A percentile compares a stretch with the other conserved stretches of the same genome.
phyloP scores from a whole-genome alignment of 306 rosid species.

The Rubus parviflorus region DNA sequence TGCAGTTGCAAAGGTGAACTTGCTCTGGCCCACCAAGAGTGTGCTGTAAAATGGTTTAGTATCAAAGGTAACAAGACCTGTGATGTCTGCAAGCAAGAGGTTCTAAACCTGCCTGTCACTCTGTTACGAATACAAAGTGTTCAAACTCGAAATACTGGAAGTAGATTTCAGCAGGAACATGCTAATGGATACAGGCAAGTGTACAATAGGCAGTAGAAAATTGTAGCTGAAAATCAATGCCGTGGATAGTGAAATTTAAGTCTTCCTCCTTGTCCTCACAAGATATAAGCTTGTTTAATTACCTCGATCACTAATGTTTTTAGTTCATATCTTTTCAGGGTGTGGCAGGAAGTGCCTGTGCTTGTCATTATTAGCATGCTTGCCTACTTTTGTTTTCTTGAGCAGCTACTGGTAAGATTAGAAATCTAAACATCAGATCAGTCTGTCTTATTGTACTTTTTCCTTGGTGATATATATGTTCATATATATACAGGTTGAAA shows the following conservation, averaged over 20 bases:
- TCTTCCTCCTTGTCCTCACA: neutral
- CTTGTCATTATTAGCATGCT: constrained; percentile 95
- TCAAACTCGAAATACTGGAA: constrained; percentile 47
- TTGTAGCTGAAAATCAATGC: neutral
- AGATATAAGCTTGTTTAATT: neutral
- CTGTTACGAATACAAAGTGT: constrained; percentile 70
- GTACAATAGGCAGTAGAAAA: neutral
- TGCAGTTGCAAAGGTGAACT: constrained; percentile 99
- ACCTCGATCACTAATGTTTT: constrained; percentile 11
- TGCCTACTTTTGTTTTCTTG: constrained; percentile 95
- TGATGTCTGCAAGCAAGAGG: constrained; percentile 94
- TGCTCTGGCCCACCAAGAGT: constrained; percentile 95
- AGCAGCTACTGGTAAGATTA: constrained; percentile 80
- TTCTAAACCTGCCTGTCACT: constrained; percentile 81
- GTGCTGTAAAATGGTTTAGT: constrained; percentile 94
- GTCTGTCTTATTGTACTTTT: constrained; percentile 21
- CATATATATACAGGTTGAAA: constrained; percentile 57
- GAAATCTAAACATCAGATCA: constrained; percentile 16
- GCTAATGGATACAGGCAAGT: constrained; percentile 75
- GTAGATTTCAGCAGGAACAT: constrained; percentile 48
- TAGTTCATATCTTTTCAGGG: constrained; percentile 46
- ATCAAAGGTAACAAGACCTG: constrained; percentile 94
- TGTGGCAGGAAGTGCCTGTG: constrained; percentile 97
- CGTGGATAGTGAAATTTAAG: too few species aligned
- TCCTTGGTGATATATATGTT: constrained; percentile 24